phyloP scores from a whole-genome alignment of 345 rosid species.

The Aethionema arabicum region DNA sequence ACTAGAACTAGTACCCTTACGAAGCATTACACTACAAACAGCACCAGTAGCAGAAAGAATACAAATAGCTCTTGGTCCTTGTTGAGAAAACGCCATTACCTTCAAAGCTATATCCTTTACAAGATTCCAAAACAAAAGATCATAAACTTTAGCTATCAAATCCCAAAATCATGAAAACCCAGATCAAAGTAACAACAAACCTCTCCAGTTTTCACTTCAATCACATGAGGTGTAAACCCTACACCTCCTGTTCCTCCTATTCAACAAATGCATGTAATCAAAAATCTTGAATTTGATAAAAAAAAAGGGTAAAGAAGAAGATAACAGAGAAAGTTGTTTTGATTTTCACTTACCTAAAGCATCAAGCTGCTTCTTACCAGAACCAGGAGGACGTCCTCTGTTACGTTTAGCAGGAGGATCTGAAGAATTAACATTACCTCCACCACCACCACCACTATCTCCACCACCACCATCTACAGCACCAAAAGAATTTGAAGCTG shows the following conservation, averaged over 20 bases:
- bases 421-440: conserved; percentile 40
- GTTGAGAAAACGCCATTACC: conserved; percentile 69
- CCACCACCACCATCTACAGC: conserved; percentile 34
- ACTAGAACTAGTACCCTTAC: conserved; percentile 57
- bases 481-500: conserved; percentile 46
- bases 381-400: conserved; percentile 93
- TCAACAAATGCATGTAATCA: conserved; percentile 6
- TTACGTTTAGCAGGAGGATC: conserved; percentile 61
- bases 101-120: conserved; percentile 81
- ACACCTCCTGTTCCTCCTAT: conserved; percentile 89
- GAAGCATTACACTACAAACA: conserved; percentile 72
- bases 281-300: background rate
- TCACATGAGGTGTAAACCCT: conserved; percentile 98
- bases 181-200: conserved; percentile 41
- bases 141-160: background rate
- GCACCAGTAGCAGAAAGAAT: conserved; percentile 96
- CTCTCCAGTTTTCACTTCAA: conserved; percentile 80
- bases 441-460: conserved; percentile 32
- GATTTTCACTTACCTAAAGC: conserved; percentile 63
- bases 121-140: conserved; percentile 17
- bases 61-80: conserved; percentile 90
- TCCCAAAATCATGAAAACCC: background rate
- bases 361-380: conserved; percentile 87
- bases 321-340: conserved; percentile 5
- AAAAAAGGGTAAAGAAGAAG: background rate